Base-by-base conservation (phyloP, 2,329 filamentous ascomycete genomes). In the Scedosporium aurantiacum region DNA sequence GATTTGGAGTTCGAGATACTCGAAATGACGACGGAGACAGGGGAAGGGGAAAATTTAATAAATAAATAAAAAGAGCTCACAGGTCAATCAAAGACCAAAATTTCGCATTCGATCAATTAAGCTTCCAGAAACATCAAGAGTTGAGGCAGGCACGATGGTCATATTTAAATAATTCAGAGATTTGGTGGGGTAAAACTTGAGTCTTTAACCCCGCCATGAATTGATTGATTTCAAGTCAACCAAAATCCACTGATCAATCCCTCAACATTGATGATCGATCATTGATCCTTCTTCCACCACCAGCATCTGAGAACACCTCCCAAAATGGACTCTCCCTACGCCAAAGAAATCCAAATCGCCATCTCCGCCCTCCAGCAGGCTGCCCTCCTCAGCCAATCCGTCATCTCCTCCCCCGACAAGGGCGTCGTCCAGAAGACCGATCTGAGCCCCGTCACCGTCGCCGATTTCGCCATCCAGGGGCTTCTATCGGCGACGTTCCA, bases 391-490 rank as follows among this genome's bases (percentile, higher is more conserved):
- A 82, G 79, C 66, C 77, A 79, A 60, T 75, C 74, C 2, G 75
- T 82, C 50, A 72, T 82, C 54, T 69, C 74, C 0, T 68, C 73
- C 2, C 71, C 74, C 32, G 78, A 82, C 69, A 81, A 81, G 66
- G 79, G 78, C 61, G 73, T 75, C 25, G 69, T 82, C 25, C 73
- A 78, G 63, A 85, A 85, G 64, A 76, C 78, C 52, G 81, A 83
- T 67, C 71, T 82, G 41, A 81, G 78, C 61, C 81, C 81, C 2
- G 82, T 84, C 56, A 85, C 82, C 0, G 74, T 84, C 21, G 82
- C 79, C 67, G 82, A 85, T 69, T 84, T 84, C 65, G 82, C 82
- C 60, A 78, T 83, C 62, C 82, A 84, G 66, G 81, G 80, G 0
- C 73, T 84, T 4, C 74, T 84, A 47, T 79, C 79, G 5, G 71